Evolutionary conservation across 2,329 filamentous ascomycete species (phyloP).

Genomic region (Xylaria multiplex): DNA sequence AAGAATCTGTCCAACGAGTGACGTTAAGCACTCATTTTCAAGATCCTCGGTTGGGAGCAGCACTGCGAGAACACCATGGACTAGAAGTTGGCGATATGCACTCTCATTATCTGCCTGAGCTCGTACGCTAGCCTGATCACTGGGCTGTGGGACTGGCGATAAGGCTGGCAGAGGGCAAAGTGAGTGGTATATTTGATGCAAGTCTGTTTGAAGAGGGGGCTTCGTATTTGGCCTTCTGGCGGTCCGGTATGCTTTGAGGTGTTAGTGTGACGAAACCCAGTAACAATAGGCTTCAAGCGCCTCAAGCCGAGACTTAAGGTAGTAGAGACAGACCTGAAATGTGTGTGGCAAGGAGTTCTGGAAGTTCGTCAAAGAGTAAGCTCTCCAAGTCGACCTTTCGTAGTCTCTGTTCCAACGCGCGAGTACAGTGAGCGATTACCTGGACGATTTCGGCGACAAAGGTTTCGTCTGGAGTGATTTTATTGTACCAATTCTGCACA

Average conservation of each 20-base stretch:
- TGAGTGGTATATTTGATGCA: slow-evolving; percentile 81
- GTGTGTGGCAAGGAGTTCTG: slow-evolving; percentile 82
- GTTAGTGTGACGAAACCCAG: slow-evolving; percentile 24
- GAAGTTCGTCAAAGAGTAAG: slow-evolving; percentile 86
- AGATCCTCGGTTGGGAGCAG: slow-evolving; percentile 93
- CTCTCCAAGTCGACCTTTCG: slow-evolving; percentile 84
- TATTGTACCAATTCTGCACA: slow-evolving; percentile 91
- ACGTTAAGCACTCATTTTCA: slow-evolving; percentile 84
- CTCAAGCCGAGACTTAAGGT: slow-evolving; percentile 12
- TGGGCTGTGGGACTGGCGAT: slow-evolving; percentile 74
- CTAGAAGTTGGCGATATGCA: slow-evolving; percentile 87
- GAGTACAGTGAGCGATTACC: slow-evolving; percentile 90
- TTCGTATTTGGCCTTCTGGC: slow-evolving; percentile 68
- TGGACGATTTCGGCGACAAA: slow-evolving; percentile 90
- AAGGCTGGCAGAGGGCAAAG: slow-evolving; percentile 83
- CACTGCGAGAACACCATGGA: slow-evolving; percentile 81
- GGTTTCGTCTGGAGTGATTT: slow-evolving; percentile 88
- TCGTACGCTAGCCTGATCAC: slow-evolving; percentile 60
- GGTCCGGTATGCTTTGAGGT: slow-evolving; percentile 73
- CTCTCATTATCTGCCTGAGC: slow-evolving; percentile 81
- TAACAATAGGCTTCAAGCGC: not conserved
- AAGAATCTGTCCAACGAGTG: slow-evolving; percentile 86
- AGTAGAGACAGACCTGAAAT: slow-evolving; percentile 69
- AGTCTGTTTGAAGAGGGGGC: slow-evolving; percentile 68
- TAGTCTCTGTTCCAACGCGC: slow-evolving; percentile 85